These are phyloP conservation scores for Melaleuca alternifolia DNA, from an alignment of 345 rosid species.

Conservation along the genomic window DNA sequence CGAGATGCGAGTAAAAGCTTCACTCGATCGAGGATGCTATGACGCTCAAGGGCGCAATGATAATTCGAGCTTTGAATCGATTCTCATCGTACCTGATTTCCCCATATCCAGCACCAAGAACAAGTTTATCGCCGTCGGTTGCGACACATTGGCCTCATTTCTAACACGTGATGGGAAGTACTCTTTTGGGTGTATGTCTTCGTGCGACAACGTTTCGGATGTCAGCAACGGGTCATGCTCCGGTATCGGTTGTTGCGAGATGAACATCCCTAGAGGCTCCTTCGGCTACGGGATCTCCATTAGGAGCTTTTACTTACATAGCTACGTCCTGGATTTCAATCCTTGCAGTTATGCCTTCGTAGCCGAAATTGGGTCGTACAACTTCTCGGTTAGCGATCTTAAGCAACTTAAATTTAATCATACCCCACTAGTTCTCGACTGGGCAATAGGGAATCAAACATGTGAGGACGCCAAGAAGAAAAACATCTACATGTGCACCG, in stretches of 20 bases:
- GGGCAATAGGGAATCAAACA: not conserved
- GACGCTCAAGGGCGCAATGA: rapidly evolving
- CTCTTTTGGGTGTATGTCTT: conserved; percentile 20
- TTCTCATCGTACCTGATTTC: not conserved
- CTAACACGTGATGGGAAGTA: no score
- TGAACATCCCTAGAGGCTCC: not conserved
- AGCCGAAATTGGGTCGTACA: conserved; percentile 1
- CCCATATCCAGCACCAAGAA: not conserved
- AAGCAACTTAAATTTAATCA: no score
- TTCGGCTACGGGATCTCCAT: no score
- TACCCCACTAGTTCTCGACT: conserved; percentile 4
- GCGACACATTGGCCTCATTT: no score
- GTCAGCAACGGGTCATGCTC: not conserved
- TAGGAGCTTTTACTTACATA: not conserved
- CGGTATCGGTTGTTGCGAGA: not conserved
- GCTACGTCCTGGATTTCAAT: not conserved
- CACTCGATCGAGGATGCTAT: no score
- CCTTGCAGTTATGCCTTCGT: conserved; percentile 17
- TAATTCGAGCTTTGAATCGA: no score
- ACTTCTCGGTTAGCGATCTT: not conserved
- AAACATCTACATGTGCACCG: not conserved
- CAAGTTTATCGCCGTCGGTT: not conserved
- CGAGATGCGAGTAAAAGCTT: no score
- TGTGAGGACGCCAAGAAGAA: conserved; percentile 2
- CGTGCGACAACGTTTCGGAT: not conserved